These are phyloP conservation scores for Corylus americana DNA, from an alignment of 306 rosid species.

Conservation along the genomic window DNA sequence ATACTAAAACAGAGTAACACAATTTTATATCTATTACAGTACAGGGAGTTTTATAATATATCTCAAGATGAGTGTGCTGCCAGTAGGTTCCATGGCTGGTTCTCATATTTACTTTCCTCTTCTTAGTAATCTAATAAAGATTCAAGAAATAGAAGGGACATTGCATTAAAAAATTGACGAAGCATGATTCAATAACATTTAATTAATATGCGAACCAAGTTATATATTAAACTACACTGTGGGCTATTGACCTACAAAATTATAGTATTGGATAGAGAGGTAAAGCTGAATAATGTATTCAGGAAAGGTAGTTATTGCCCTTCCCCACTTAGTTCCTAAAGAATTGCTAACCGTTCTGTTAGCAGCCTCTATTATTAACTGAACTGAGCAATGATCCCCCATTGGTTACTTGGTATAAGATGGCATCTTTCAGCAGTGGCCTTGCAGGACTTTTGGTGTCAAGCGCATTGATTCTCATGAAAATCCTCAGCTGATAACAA, in stretches of 20 bases:
- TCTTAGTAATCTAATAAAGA: not conserved
- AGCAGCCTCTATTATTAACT: constrained; percentile 23
- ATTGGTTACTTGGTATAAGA: constrained; percentile 28
- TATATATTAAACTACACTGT: constrained; percentile 38
- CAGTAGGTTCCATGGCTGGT: not conserved
- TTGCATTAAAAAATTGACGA: constrained; percentile 18
- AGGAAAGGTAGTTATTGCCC: constrained; percentile 28
- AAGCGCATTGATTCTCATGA: constrained; percentile 53
- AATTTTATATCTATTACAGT: not conserved
- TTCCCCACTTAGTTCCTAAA: constrained; percentile 30
- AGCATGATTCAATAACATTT: constrained; percentile 24
- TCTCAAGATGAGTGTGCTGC: not conserved
- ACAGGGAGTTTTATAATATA: not conserved
- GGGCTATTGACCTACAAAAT: constrained; percentile 39
- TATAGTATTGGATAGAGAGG: constrained; percentile 30
- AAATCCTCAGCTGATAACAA: constrained; percentile 63
- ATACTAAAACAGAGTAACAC: not conserved
- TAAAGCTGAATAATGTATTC: constrained; percentile 24
- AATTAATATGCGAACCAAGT: constrained; percentile 29
- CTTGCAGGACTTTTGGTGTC: constrained; percentile 25
- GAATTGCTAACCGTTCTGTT: constrained; percentile 33
- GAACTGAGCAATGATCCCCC: constrained; percentile 13
- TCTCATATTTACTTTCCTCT: not conserved
- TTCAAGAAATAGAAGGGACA: not conserved
- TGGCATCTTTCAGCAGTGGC: constrained; percentile 16